These are phyloP conservation scores for Gossypium gossypioides DNA, from an alignment of 441 rosid species.

Conservation along the genomic window DNA sequence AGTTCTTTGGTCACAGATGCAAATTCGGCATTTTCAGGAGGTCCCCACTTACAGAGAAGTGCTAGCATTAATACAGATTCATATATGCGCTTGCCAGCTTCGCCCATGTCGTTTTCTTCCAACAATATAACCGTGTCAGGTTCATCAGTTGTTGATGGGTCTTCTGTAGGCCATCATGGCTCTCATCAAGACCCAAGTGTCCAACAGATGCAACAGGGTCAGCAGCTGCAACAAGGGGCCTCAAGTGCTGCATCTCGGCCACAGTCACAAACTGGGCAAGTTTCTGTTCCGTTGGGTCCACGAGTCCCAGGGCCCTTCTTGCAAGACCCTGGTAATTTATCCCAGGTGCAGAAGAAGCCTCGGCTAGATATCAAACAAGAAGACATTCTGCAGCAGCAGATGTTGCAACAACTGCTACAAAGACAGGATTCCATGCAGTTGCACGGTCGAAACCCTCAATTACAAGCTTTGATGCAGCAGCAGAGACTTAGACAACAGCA, in stretches of 20 bases:
- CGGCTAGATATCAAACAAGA: slow-evolving; percentile 78
- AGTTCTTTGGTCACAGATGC: slow-evolving; percentile 97
- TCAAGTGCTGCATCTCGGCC: slow-evolving; percentile 70
- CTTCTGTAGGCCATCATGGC: slow-evolving; percentile 63
- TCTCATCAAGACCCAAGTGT: slow-evolving; percentile 60
- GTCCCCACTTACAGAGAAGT: slow-evolving; percentile 88
- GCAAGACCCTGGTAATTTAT: slow-evolving; percentile 58
- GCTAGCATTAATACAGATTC: slow-evolving; percentile 92
- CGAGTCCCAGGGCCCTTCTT: slow-evolving; percentile 54
- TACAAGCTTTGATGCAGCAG: slow-evolving; percentile 66
- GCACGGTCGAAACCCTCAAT: slow-evolving; percentile 61
- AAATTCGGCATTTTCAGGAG: slow-evolving; percentile 82
- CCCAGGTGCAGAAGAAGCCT: slow-evolving; percentile 67
- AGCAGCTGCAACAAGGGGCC: slow-evolving; percentile 47
- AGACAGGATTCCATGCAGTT: slow-evolving; percentile 73
- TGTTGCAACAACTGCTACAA: slow-evolving; percentile 71
- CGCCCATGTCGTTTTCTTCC: slow-evolving; percentile 84
- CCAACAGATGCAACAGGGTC: slow-evolving; percentile 49
- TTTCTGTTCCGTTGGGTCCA: slow-evolving; percentile 47
- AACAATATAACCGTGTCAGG: slow-evolving; percentile 83
- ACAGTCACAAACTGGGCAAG: slow-evolving; percentile 54
- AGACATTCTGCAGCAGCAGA: slow-evolving; percentile 77
- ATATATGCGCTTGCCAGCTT: slow-evolving; percentile 87
- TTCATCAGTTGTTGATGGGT: slow-evolving; percentile 76
- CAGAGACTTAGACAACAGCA: slow-evolving; percentile 67